A percentile compares a stretch with the other conserved stretches of the same genome.
Conservation (phyloP, 169 alveolate genomes). For the Plasmodium fragile region DNA sequence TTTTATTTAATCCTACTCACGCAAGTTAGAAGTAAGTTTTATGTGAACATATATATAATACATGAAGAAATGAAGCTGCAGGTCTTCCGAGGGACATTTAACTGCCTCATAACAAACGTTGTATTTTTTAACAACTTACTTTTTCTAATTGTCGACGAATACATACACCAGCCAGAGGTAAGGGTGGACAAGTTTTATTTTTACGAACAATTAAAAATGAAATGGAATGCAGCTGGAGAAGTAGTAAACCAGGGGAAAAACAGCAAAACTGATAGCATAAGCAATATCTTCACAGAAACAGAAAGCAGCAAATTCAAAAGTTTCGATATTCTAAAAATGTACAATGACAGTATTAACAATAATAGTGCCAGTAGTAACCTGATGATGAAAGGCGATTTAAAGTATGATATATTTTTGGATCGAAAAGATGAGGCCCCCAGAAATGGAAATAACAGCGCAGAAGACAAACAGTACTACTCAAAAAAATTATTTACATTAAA, state of each 20-base stretch:
- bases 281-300: constrained; percentile 5
- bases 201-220: constrained; percentile 37
- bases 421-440: neutral
- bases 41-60: constrained; percentile 35
- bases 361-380: neutral
- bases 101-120: constrained; percentile 29
- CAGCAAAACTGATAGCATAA: constrained; percentile 8
- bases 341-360: constrained; percentile 23
- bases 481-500: constrained; percentile 34
- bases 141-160: constrained; percentile 33
- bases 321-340: constrained; percentile 9
- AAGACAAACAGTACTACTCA: constrained; percentile 2
- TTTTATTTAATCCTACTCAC: constrained; percentile 51
- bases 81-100: constrained; percentile 13
- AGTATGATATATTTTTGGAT: constrained; percentile 30
- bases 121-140: constrained; percentile 51
- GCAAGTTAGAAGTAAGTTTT: constrained; percentile 30
- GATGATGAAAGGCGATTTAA: neutral
- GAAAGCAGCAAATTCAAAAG: constrained; percentile 7
- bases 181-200: constrained; percentile 54
- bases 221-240: constrained; percentile 13
- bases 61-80: constrained; percentile 56
- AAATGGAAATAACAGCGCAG: constrained; percentile 9
- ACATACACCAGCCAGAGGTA: constrained; percentile 25
- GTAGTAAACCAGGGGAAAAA: neutral